phyloP scores from a whole-genome alignment of 192 early-diverging fungal species.

The Blastocladiella britannica region DNA sequence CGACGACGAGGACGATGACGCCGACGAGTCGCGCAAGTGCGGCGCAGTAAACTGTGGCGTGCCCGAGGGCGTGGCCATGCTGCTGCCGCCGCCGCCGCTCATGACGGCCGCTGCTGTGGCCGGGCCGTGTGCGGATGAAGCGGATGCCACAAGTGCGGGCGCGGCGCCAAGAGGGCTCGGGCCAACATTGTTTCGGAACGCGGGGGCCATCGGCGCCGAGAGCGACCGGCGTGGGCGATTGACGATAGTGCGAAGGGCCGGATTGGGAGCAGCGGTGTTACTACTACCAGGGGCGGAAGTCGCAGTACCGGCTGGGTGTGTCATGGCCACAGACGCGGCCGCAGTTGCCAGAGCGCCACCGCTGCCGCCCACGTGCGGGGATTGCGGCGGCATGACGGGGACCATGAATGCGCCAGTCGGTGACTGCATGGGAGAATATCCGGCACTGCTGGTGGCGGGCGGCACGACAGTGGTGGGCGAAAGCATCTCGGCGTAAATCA shows the following conservation, averaged over 20 bases:
- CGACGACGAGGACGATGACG: background rate
- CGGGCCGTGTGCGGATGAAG: background rate
- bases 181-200: background rate
- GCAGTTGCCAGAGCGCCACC: too few relatives aligned
- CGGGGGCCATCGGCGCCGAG: background rate
- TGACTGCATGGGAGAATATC: background rate
- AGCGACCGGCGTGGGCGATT: background rate
- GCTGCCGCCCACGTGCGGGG: too few relatives aligned
- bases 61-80: background rate
- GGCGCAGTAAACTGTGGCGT: background rate
- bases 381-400: too few relatives aligned
- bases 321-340: background rate
- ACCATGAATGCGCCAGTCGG: too few relatives aligned
- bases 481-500: too few relatives aligned
- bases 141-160: background rate
- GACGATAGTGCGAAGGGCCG: background rate
- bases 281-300: background rate
- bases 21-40: background rate
- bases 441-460: background rate
- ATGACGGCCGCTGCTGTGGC: background rate
- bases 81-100: background rate
- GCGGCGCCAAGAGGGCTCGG: background rate
- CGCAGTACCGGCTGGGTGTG: background rate
- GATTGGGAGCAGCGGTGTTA: background rate
- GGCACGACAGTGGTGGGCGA: background rate